Conservation (phyloP, 2,329 filamentous ascomycete genomes). For the Epichloe scottii region DNA sequence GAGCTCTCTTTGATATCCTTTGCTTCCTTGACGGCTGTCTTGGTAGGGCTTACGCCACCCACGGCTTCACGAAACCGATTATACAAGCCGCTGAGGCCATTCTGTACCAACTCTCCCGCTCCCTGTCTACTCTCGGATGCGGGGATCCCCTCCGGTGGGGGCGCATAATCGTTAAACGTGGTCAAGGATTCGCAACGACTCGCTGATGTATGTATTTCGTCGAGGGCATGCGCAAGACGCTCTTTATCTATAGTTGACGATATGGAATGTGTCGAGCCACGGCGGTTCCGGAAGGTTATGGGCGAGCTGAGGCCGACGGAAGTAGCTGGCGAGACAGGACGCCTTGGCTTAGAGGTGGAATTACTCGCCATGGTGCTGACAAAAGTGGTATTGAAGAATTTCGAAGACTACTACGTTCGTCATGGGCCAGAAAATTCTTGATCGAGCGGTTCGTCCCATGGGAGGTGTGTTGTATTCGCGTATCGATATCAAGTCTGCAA, state of each 20-base stretch:
- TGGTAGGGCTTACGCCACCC: constrained; percentile 45
- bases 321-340: constrained; percentile 16
- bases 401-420: constrained; percentile 6
- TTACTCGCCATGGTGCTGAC: constrained; percentile 17
- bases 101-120: constrained; percentile 63
- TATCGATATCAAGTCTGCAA: constrained; percentile 5
- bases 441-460: constrained; percentile 1
- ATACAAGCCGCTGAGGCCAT: constrained; percentile 81
- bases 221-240: constrained; percentile 62
- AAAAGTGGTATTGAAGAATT: neutral
- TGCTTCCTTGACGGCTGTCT: constrained; percentile 21
- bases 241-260: constrained; percentile 48
- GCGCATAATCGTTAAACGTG: constrained; percentile 86
- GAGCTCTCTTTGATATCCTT: constrained; percentile 24
- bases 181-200: constrained; percentile 75
- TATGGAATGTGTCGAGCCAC: constrained; percentile 28
- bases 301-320: constrained; percentile 16
- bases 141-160: constrained; percentile 47
- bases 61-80: constrained; percentile 73
- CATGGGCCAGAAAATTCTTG: neutral
- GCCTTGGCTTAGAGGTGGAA: constrained; percentile 17
- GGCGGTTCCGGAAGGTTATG: constrained; percentile 20
- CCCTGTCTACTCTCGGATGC: constrained; percentile 56
- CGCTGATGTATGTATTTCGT: constrained; percentile 82
- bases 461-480: neutral